Evolutionary conservation across 768 basidiomycete genomes (phyloP).

Genomic region (Fomitopsis pulvina): DNA sequence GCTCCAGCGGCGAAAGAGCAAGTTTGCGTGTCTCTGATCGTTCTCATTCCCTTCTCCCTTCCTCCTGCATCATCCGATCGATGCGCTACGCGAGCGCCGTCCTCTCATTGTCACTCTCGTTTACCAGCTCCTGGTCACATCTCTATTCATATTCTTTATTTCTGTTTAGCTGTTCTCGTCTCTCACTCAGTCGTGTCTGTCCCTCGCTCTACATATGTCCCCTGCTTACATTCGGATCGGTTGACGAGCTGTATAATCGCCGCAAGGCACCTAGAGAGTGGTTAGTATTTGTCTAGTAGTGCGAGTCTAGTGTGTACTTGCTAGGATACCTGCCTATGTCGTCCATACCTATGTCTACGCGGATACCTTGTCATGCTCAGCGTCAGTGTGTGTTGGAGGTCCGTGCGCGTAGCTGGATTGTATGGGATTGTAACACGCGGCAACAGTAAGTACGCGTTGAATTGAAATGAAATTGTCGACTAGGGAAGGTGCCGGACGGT

Average conservation of each 20-base stretch:
- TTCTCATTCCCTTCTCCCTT: too few relatives aligned
- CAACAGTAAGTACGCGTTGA: too few relatives aligned
- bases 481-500: neutral
- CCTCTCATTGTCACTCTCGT: neutral
- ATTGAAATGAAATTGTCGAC: neutral
- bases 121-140: neutral
- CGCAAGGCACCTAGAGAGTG: neutral
- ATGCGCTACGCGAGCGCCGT: neutral
- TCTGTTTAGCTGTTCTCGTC: neutral
- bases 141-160: neutral
- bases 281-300: neutral
- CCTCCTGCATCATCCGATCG: too few relatives aligned
- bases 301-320: neutral
- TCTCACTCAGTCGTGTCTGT: slow-evolving; percentile 1
- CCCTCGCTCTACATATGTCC: neutral
- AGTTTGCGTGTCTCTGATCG: slow-evolving; percentile 79
- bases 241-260: neutral
- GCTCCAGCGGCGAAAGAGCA: slow-evolving; percentile 77
- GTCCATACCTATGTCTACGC: neutral
- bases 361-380: neutral
- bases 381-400: too few relatives aligned
- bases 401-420: too few relatives aligned
- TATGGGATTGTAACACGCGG: too few relatives aligned
- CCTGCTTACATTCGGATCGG: slow-evolving; percentile 1
- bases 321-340: neutral